Base-by-base conservation (phyloP, 2,329 filamentous ascomycete genomes). In the Coniochaeta prunicola region DNA sequence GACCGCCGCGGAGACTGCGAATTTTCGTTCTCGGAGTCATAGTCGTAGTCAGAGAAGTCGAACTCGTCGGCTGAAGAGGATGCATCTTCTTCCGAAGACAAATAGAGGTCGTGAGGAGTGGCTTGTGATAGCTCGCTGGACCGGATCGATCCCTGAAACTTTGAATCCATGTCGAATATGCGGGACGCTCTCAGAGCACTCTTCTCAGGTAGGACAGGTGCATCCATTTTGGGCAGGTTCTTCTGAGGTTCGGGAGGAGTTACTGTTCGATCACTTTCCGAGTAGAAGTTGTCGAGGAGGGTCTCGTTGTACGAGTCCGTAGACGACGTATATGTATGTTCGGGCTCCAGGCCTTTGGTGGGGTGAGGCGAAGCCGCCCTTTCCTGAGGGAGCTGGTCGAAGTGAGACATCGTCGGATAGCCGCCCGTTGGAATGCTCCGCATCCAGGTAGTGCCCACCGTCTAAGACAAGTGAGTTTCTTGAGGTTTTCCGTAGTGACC, bases 71-170 rank as follows among this genome's bases (percentile, higher is more conserved):
- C 80, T 19, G 81, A 83, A 1, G 84, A 84, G 1, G 84, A 87
- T 31, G 79, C 83, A 62, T 87, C 85, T 67, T 88, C 85, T 64
- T 88, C 85, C 0, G 83, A 86, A 1, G 84, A 87, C 28, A 88
- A 79, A 69, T 88, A 88, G 59, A 83, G 66, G 59, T 85, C 80
- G 68, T 86, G 83, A 6, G 83, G 80, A 1, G 69, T 68, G 24
- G 75, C 72, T 53, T 76, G 72, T 15, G 72, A 66, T 28, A 71
- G 65, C 59, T 68, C 56, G 65, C 66, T 38, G 60, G 66, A 61
- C 57, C 61, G 61, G 31, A 63, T 58, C 10, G 60, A 57, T 31
- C 64, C 64, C 73, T 74, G 9, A 77, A 65, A 50, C 66, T 65
- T 33, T 2, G 28, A 19, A 55, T 33, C 28, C 30, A 33, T 58